phyloP scores from a whole-genome alignment of 83 land plant genomes.

The Thuja plicata region DNA sequence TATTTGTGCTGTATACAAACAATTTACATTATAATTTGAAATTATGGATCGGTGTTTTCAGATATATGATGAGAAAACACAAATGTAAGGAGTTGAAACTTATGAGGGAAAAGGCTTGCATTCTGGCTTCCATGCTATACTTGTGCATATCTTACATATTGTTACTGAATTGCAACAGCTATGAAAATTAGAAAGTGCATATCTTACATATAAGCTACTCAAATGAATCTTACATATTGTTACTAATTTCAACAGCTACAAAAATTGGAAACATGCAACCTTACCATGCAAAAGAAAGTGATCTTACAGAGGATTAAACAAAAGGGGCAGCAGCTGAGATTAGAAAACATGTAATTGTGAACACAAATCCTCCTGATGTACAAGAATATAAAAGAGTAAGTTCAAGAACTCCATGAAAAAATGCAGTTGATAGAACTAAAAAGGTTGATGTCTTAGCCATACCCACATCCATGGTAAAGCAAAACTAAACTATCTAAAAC shows the following conservation, averaged over 20 bases:
- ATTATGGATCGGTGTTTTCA: not conserved
- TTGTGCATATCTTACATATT: not conserved
- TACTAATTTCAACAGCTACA: too few species aligned
- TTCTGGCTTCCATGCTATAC: not conserved
- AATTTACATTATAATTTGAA: not conserved
- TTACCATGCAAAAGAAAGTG: not conserved
- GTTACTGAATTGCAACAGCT: not conserved
- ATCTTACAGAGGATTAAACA: not conserved
- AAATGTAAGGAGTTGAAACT: not conserved
- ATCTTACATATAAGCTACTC: too few species aligned
- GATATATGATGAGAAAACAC: not conserved
- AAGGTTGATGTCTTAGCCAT: not conserved
- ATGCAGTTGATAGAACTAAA: too few species aligned
- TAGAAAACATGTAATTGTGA: too few species aligned
- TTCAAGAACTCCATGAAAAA: too few species aligned
- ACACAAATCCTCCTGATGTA: too few species aligned
- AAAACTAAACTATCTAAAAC: not conserved
- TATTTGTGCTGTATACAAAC: not conserved
- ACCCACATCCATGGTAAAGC: not conserved
- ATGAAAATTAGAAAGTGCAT: not conserved
- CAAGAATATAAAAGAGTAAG: too few species aligned
- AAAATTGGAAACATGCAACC: not conserved
- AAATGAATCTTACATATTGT: too few species aligned
- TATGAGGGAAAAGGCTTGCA: not conserved
- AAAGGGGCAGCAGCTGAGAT: not conserved